Base-by-base conservation (phyloP, 2,329 filamentous ascomycete genomes). In the Metarhizium brunneum region DNA sequence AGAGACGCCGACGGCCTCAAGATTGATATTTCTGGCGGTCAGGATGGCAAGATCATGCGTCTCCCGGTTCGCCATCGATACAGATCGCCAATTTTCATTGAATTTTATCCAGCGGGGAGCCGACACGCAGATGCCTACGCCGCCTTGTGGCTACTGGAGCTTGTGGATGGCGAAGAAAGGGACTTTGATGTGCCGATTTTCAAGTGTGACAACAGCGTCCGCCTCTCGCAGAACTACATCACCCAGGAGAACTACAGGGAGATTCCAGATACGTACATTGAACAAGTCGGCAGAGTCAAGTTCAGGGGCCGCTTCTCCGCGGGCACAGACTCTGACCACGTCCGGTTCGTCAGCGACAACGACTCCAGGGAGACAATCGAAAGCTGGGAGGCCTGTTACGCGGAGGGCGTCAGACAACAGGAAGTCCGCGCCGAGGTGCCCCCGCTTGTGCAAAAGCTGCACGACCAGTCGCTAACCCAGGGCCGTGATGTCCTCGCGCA, bases 281-380 rank as follows among this genome's bases (percentile, higher is more conserved):
- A 88, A 58, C 87, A 94, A 68, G 76, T 96, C 42, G 92, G 92
- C 1, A 85, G 91, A 2, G 74, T 97, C 13, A 82, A 84, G 40
- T 96, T 97, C 78, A 78, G 79, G 2, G 89, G 84, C 11, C 81
- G 85, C 13, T 97, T 97, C 76, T 95, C 94, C 60, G 85, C 92
- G 0, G 92, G 92, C 14, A 95, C 90, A 51, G 92, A 96, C 67
- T 84, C 89, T 54, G 87, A 90, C 18, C 94, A 97, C 67, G 81
- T 89, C 61, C 79, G 78, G 1, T 96, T 96, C 63, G 85, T 96
- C 25, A 82, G 84, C 50, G 89, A 95, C 69, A 96, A 95, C 64
- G 85, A 95, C 67, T 86, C 87, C 1, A 86, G 92, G 36, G 94
- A 97, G 75, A 96, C 92, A 0, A 95, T 90, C 60, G 92, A 97